These are phyloP conservation scores for Diaporthe batatas DNA, from an alignment of 2,329 filamentous ascomycete species.

Conservation along the genomic window DNA sequence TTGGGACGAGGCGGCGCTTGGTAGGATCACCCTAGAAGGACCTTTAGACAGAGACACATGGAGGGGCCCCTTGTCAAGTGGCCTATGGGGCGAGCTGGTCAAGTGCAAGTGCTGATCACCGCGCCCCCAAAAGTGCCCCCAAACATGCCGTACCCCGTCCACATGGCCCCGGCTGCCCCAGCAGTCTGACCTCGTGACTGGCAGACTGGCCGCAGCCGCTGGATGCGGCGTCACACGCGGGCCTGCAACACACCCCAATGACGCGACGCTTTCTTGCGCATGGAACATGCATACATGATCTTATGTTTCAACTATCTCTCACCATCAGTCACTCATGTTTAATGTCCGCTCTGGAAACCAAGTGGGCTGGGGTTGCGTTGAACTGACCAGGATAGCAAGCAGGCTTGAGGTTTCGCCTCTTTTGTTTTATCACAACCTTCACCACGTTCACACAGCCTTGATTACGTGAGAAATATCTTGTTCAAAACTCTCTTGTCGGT, in stretches of 20 bases:
- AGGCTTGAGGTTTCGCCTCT: neutral
- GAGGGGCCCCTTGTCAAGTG: conserved; percentile 38
- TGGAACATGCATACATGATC: conserved; percentile 7
- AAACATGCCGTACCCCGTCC: neutral
- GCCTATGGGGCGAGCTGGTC: conserved; percentile 34
- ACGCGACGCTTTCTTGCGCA: conserved; percentile 26
- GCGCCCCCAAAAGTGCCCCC: conserved; percentile 8
- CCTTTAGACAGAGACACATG: neutral
- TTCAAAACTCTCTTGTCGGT: conserved; percentile 20
- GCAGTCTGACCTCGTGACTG: conserved; percentile 40
- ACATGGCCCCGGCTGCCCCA: conserved; percentile 19
- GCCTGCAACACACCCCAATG: conserved; percentile 18
- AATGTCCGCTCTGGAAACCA: neutral
- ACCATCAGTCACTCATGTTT: neutral
- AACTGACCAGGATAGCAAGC: neutral
- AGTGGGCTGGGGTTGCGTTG: neutral
- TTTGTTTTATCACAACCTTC: neutral
- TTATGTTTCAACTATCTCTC: conserved; percentile 7
- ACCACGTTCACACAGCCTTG: neutral
- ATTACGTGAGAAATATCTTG: neutral
- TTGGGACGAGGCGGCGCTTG: conserved; percentile 26
- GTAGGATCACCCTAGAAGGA: conserved; percentile 27
- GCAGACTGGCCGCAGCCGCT: conserved; percentile 35
- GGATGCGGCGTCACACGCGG: conserved; percentile 35
- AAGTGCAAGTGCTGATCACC: conserved; percentile 27